Evolutionary conservation across 768 basidiomycete genomes (phyloP).

Genomic region (Tricholoma sp.): DNA sequence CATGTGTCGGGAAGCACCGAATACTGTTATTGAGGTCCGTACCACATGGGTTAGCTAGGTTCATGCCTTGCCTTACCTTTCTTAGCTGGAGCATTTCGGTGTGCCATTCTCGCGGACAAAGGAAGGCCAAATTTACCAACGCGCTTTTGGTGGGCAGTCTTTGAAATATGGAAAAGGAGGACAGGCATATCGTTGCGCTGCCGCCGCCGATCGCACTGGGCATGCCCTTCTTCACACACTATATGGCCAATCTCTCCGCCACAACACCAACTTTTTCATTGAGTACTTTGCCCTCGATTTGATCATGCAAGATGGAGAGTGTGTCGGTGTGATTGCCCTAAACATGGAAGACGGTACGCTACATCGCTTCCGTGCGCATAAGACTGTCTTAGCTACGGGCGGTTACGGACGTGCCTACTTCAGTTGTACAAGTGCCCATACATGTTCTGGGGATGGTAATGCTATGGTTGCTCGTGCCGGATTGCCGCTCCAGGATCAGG

Average conservation of each 20-base stretch:
- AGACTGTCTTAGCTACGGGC: conserved; percentile 97
- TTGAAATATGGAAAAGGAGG: conserved; percentile 97
- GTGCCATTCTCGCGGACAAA: conserved; percentile 98
- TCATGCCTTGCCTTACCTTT: conserved; percentile 1
- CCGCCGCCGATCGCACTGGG: conserved; percentile 97
- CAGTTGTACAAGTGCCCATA: conserved; percentile 97
- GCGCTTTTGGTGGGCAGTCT: conserved; percentile 98
- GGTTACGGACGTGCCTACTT: conserved; percentile 99
- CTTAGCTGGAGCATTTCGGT: conserved; percentile 94
- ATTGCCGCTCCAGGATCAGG: conserved; percentile 91
- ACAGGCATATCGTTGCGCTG: conserved; percentile 98
- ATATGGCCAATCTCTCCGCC: conserved; percentile 97
- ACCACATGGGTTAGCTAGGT: background rate
- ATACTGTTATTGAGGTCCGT: conserved; percentile 84
- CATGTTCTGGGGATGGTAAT: conserved; percentile 98
- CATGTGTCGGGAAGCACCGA: conserved; percentile 97
- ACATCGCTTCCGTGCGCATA: conserved; percentile 97
- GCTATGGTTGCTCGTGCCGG: conserved; percentile 98
- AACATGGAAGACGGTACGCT: conserved; percentile 99
- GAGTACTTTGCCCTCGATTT: conserved; percentile 99
- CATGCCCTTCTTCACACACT: conserved; percentile 98
- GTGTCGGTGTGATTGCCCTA: conserved; percentile 97
- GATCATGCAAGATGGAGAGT: conserved; percentile 98
- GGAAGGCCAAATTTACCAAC: conserved; percentile 99
- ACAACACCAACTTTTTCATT: conserved; percentile 99